Conservation (phyloP, 2,329 filamentous ascomycete species). For the Venturia asperata region DNA sequence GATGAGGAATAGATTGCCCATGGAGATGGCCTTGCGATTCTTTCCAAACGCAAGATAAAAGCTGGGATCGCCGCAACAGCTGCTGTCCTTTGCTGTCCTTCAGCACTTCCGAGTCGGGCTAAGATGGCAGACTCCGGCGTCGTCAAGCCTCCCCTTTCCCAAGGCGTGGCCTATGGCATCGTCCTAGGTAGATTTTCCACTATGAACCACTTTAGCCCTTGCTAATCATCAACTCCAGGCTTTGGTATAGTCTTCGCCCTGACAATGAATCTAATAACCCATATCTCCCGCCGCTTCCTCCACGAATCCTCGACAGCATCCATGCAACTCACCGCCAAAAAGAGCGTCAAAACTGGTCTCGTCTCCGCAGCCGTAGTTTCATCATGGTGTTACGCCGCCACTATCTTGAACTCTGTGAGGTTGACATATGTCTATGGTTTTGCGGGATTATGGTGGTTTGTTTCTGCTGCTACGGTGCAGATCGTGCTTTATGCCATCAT, state of each 20-base stretch:
- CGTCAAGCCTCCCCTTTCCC: slow-evolving; percentile 33
- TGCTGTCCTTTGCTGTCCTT: neutral
- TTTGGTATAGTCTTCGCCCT: slow-evolving; percentile 14
- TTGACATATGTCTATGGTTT: slow-evolving; percentile 19
- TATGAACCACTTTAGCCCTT: neutral
- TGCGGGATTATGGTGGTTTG: slow-evolving; percentile 19
- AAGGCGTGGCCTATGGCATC: slow-evolving; percentile 70
- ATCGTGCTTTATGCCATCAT: slow-evolving; percentile 15
- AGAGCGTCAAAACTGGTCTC: slow-evolving; percentile 14
- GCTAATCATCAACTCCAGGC: neutral
- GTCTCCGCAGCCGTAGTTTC: slow-evolving; percentile 12
- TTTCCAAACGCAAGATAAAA: neutral
- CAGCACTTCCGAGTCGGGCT: neutral
- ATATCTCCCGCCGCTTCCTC: slow-evolving; percentile 10
- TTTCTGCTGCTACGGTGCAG: slow-evolving; percentile 11
- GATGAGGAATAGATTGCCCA: neutral
- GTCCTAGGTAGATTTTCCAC: slow-evolving; percentile 48
- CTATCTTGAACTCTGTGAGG: slow-evolving; percentile 16
- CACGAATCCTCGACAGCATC: neutral
- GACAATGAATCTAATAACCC: slow-evolving; percentile 14
- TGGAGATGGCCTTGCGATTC: neutral
- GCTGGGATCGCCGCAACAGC: neutral
- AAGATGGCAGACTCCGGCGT: neutral
- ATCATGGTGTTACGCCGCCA: slow-evolving; percentile 17
- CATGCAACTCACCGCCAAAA: slow-evolving; percentile 14